Base-by-base conservation (phyloP, 257 asterid species). In the Lithospermum erythrorhizon region DNA sequence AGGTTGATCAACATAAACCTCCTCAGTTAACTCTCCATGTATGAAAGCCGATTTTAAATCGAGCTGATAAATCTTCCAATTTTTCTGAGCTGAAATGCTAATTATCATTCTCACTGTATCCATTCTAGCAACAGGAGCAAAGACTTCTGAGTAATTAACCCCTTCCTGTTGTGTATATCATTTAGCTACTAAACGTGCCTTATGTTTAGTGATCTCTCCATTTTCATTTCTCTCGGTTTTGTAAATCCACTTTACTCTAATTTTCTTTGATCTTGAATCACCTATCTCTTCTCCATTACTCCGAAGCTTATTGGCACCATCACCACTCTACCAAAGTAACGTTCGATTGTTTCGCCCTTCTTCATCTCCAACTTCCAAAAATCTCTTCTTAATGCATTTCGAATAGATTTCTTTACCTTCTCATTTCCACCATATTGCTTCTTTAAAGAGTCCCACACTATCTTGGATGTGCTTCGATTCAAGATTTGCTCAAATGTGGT, bases 151-250 rank as follows among this genome's bases (percentile, higher is more conserved):
- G 17, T 61, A 41, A 21, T 61, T 55, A 16, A 61, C 14, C 21
- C 54, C 54, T 9, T 61, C 14, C 13, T 53, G 1, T 21, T 61
- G 64, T n/a, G 54, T 51, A 61, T 29, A 3, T 51, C 64, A 2
- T 21, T 61, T 61, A 2, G 24, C 64, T 20, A 61, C 64, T 23
- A 61, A 17, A 9, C 54, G 35, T 19, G 64, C 64, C 18, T 61
- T 61, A 55, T 18, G 19, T 20, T 35, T 61, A 2, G 30, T 51
- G 1, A 61, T 51, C 3, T 37, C 54, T 16, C 54, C 29, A 8
- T 61, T 17, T 15, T 37, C 64, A 41, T 61, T 19, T 15, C 6
- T 4, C 35, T 32, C 35, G 8, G 64, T 61, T 17, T 61, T 61
- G 27, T 29, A 61, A 5, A 61, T 18, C 62, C 62, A 29, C 54